These are phyloP conservation scores for Monosporascus sp. DNA, from an alignment of 2,329 filamentous ascomycete species.

Conservation along the genomic window DNA sequence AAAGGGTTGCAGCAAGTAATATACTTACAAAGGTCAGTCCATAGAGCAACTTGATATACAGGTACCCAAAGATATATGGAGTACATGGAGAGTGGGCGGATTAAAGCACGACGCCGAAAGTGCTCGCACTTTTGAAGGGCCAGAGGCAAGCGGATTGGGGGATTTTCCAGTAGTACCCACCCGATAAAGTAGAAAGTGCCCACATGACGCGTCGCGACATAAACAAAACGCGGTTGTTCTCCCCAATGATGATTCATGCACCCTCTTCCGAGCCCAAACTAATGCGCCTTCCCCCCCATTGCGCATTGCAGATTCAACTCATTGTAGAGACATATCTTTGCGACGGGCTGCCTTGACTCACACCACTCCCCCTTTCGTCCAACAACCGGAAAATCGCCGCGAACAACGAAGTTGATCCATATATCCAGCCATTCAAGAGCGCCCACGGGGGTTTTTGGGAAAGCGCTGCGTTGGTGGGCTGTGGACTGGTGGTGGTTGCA, in stretches of 20 bases:
- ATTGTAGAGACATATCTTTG: background rate
- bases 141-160: background rate
- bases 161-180: background rate
- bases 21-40: too few relatives aligned
- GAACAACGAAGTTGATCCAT: constrained; percentile 13
- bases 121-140: background rate
- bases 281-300: constrained; percentile 2
- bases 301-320: background rate
- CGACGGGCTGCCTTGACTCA: background rate
- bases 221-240: constrained; percentile 18
- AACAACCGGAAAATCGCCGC: constrained; percentile 12
- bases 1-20: too few relatives aligned
- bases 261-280: constrained; percentile 3
- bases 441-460: constrained; percentile 1
- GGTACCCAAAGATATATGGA: background rate
- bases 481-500: background rate
- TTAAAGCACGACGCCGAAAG: background rate
- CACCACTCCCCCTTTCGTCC: constrained; percentile 11
- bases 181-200: background rate
- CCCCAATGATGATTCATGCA: constrained; percentile 8
- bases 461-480: constrained; percentile 8
- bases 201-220: constrained; percentile 15
- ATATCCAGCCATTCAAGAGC: background rate
- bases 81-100: background rate
- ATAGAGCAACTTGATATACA: background rate